Conservation (phyloP, 2,329 filamentous ascomycete species). For the Microthyrium microscopicum region DNA sequence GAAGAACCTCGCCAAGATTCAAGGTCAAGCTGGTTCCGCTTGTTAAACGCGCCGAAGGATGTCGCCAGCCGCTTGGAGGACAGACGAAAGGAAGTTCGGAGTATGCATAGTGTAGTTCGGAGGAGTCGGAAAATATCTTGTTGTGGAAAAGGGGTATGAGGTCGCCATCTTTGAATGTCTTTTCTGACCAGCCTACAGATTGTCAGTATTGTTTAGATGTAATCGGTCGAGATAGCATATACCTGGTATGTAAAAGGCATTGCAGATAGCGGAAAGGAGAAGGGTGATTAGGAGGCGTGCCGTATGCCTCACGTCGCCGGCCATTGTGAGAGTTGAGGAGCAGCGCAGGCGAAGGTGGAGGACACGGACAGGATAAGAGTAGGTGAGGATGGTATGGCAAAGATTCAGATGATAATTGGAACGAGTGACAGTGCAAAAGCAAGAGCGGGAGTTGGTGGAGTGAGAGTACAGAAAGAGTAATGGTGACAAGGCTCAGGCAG, state of each 20-base stretch:
- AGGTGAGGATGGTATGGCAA: background rate
- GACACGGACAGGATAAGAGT: background rate
- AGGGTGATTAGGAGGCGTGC: constrained; percentile 23
- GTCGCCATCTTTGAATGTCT: constrained; percentile 60
- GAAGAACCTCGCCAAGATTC: constrained; percentile 74
- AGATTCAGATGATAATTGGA: background rate
- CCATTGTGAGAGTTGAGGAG: constrained; percentile 14
- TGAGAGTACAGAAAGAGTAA: too few relatives aligned
- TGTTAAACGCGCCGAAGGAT: constrained; percentile 48
- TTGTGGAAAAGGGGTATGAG: constrained; percentile 75
- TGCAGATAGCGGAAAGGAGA: constrained; percentile 19
- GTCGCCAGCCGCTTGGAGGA: constrained; percentile 54
- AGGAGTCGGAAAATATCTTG: constrained; percentile 81
- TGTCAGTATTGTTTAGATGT: constrained; percentile 3
- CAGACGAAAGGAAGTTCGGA: constrained; percentile 79
- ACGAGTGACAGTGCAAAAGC: background rate
- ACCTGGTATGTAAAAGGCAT: constrained; percentile 81
- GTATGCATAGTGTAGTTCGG: constrained; percentile 82
- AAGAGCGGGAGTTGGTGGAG: too few relatives aligned
- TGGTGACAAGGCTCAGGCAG: too few relatives aligned
- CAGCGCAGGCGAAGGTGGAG: background rate
- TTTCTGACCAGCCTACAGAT: constrained; percentile 58
- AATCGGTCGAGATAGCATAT: constrained; percentile 13
- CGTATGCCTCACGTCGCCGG: constrained; percentile 22
- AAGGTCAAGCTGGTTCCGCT: constrained; percentile 64